Evolutionary conservation across 495 filamentous ascomycete genomes (phyloP).

Genomic region (Geopyxis carbonaria): DNA sequence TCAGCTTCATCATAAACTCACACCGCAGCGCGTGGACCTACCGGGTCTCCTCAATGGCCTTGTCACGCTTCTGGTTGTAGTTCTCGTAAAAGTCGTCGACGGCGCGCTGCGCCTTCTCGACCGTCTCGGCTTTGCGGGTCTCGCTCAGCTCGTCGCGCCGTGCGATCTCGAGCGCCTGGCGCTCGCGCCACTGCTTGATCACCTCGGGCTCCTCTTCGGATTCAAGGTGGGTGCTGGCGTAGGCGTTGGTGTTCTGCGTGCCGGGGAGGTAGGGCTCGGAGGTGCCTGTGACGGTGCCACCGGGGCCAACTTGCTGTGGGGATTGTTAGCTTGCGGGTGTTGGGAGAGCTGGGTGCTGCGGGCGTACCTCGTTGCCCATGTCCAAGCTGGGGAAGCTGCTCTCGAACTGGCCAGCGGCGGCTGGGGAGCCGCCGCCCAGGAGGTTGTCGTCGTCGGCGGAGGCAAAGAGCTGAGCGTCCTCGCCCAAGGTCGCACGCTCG

Average conservation of each 20-base stretch:
- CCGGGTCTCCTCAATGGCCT: slow-evolving; percentile 64
- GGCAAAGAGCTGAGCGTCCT: slow-evolving; percentile 81
- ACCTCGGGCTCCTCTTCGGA: slow-evolving; percentile 75
- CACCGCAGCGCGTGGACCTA: not conserved
- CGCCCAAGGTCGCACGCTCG: slow-evolving; percentile 74
- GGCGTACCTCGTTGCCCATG: slow-evolving; percentile 64
- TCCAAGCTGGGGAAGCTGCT: slow-evolving; percentile 52
- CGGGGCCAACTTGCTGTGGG: slow-evolving; percentile 52
- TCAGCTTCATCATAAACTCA: slow-evolving; percentile 1
- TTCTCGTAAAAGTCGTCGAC: slow-evolving; percentile 99
- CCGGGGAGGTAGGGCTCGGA: slow-evolving; percentile 53
- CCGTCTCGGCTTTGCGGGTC: slow-evolving; percentile 59
- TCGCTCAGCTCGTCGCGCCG: slow-evolving; percentile 76
- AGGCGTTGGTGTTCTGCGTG: slow-evolving; percentile 37
- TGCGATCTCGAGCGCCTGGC: slow-evolving; percentile 72
- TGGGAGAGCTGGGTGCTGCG: not conserved
- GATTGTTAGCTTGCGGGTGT: not conserved
- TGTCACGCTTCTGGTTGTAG: slow-evolving; percentile 95
- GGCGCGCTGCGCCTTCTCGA: slow-evolving; percentile 68
- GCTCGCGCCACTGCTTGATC: slow-evolving; percentile 80
- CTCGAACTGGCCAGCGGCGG: slow-evolving; percentile 53
- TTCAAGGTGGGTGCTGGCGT: slow-evolving; percentile 30
- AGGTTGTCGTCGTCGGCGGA: slow-evolving; percentile 65
- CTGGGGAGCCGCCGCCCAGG: slow-evolving; percentile 43
- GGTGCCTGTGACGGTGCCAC: slow-evolving; percentile 73